Base-by-base conservation (phyloP, 768 basidiomycete genomes). In the Lyophyllum atratum region DNA sequence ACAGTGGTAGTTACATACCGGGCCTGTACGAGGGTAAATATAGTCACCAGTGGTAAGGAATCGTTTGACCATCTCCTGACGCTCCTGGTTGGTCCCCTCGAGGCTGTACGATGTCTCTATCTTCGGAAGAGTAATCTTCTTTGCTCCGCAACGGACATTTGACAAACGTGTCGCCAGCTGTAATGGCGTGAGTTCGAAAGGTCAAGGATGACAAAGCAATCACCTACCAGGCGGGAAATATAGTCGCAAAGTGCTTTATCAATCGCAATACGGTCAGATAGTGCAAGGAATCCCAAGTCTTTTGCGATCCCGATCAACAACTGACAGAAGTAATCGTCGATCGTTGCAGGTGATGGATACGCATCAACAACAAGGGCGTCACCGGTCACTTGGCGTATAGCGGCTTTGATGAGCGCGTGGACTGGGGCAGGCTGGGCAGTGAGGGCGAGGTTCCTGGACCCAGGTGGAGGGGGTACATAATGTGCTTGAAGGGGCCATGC, bases 311-410 rank as follows among this genome's bases (percentile, higher is more conserved):
- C 26, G 26, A 50, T 26, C 5, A 50, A n/a, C 29, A 44, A 1
- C 10, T 11, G 17, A 1, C 21, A 21, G 24, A 51, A 39, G 24
- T 51, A 46, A 6, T 44, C 49, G 17, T 37, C 33, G 42, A 56
- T 34, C 6, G 29, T 45, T 5, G 48, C 45, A 6, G 24, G 12
- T 0, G 49, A 31, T 26, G 42, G 55, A 33, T 45, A 59, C 2
- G 47, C 24, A 54, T 54, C 34, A 14, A 28, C 33, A 22, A 56
- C 56, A 8, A 56, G 51, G 29, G 49, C 29, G 45, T 60, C 28
- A 19, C 46, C 50, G 24, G 46, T 44, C 17, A 48, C 39, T n/a
- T 43, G 52, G 22, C 31, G 33, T 19, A 60, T 60, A 1, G 29
- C 59, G 24, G 51, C 54, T 33, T 49, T 52, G 45, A 60, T 24